These are phyloP conservation scores for Coemansia sp. DNA, from an alignment of 192 early-diverging fungal species.

Conservation along the genomic window DNA sequence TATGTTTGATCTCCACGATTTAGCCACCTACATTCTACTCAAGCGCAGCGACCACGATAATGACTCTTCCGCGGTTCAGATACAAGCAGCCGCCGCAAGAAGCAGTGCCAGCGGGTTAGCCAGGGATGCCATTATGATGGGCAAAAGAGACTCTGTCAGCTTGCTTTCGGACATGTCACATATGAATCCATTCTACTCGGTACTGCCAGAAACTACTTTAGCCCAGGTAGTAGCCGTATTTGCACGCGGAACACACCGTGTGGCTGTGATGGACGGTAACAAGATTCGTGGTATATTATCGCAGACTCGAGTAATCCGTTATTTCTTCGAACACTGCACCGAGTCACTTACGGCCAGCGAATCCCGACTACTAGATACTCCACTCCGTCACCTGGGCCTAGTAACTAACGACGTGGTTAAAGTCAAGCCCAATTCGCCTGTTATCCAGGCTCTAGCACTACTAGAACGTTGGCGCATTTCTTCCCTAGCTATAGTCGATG, in stretches of 20 bases:
- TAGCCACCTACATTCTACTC: slow-evolving; percentile 76
- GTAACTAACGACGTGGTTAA: slow-evolving; percentile 62
- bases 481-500: slow-evolving; percentile 54
- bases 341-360: slow-evolving; percentile 9
- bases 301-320: slow-evolving; percentile 72
- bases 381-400: slow-evolving; percentile 61
- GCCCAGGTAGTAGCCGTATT: slow-evolving; percentile 74
- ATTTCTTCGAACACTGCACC: slow-evolving; percentile 65
- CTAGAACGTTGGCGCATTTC: slow-evolving; percentile 57
- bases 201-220: slow-evolving; percentile 75
- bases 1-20: slow-evolving; percentile 88
- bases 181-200: slow-evolving; percentile 83
- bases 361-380: slow-evolving; percentile 24
- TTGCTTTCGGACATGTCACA: slow-evolving; percentile 69
- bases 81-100: slow-evolving; percentile 13
- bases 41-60: slow-evolving; percentile 13
- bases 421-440: slow-evolving; percentile 59
- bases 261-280: slow-evolving; percentile 71
- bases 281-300: slow-evolving; percentile 79
- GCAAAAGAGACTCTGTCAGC: slow-evolving; percentile 14
- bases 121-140: not conserved
- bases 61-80: not conserved
- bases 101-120: slow-evolving; percentile 3
- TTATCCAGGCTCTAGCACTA: slow-evolving; percentile 69
- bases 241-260: slow-evolving; percentile 77